Conservation (phyloP, 352 stramenopile species). For the Phytophthora pistaciae region DNA sequence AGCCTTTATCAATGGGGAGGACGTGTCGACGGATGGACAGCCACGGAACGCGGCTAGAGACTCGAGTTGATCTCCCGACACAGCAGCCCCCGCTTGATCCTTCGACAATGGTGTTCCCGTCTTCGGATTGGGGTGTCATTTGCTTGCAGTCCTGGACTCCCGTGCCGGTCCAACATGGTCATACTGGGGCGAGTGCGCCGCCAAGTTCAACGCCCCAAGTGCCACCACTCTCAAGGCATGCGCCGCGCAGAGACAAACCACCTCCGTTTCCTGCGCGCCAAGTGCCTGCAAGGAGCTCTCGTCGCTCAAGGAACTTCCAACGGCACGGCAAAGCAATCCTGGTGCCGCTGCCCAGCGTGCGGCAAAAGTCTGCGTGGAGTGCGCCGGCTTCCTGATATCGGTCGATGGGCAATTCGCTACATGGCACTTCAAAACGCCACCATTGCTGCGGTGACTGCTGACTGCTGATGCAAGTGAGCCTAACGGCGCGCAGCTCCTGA, state of each 20-base stretch:
- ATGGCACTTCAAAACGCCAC: not conserved
- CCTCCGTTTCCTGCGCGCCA: not conserved
- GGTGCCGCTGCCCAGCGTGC: not conserved
- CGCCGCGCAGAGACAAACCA: constrained; percentile 23
- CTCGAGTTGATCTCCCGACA: not conserved
- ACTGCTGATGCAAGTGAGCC: not conserved
- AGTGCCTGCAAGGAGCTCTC: constrained; percentile 10
- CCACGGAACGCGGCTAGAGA: not conserved
- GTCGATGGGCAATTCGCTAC: constrained; percentile 4
- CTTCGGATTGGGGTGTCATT: constrained; percentile 22
- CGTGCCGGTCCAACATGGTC: constrained; percentile 11
- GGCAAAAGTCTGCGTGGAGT: not conserved
- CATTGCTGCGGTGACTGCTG: not conserved
- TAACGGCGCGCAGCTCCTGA: not conserved
- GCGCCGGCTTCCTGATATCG: constrained; percentile 12
- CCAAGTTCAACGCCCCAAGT: constrained; percentile 19
- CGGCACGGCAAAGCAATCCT: not conserved
- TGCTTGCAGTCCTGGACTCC: constrained; percentile 23
- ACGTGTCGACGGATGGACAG: constrained; percentile 8
- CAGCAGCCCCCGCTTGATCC: constrained; percentile 25
- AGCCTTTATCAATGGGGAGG: constrained; percentile 22
- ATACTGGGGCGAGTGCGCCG: constrained; percentile 16
- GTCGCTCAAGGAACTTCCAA: not conserved
- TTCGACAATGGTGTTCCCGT: constrained; percentile 22
- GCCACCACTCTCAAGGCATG: constrained; percentile 26